A percentile compares a stretch with the other conserved stretches of the same genome.
Conservation (phyloP, 495 filamentous ascomycete species). For the Xylaria grammica region DNA sequence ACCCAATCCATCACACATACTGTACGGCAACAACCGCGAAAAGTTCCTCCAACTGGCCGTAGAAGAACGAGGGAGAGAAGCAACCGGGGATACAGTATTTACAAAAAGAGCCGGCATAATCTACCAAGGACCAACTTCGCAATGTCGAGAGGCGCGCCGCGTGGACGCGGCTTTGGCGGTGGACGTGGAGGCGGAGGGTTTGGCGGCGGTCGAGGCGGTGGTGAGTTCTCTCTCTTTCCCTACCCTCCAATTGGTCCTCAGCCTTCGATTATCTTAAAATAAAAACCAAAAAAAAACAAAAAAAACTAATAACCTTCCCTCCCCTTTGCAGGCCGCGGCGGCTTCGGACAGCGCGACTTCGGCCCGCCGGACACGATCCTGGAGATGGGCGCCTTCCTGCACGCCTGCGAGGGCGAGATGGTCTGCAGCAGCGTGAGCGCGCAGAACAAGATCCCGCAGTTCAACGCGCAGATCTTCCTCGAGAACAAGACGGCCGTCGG, state of each 20-base stretch:
- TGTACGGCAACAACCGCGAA: too few species aligned
- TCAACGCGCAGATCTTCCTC: slow-evolving; percentile 97
- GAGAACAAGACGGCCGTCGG: slow-evolving; percentile 95
- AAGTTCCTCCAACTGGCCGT: slow-evolving; percentile 3
- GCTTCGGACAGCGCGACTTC: slow-evolving; percentile 57
- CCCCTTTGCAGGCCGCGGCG: slow-evolving; percentile 56
- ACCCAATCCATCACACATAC: too few species aligned
- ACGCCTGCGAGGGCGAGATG: slow-evolving; percentile 95
- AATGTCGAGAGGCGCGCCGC: slow-evolving; percentile 44
- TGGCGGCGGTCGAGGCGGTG: slow-evolving; percentile 32
- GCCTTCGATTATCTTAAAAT: not conserved
- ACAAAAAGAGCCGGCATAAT: too few species aligned
- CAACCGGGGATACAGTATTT: too few species aligned
- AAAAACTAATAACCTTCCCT: not conserved
- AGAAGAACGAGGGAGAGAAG: slow-evolving; percentile 9
- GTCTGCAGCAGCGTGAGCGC: slow-evolving; percentile 91
- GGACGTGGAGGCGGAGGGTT: slow-evolving; percentile 36
- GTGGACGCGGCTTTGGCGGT: slow-evolving; percentile 40
- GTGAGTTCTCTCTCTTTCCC: slow-evolving; percentile 19
- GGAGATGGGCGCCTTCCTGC: slow-evolving; percentile 92
- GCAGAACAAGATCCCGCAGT: slow-evolving; percentile 97
- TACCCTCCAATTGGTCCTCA: not conserved
- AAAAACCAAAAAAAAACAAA: not conserved
- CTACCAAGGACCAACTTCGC: slow-evolving; percentile 9
- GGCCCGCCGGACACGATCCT: slow-evolving; percentile 59